Conservation (phyloP, 108 stramenopile genomes). For the Skeletonema tropicum region DNA sequence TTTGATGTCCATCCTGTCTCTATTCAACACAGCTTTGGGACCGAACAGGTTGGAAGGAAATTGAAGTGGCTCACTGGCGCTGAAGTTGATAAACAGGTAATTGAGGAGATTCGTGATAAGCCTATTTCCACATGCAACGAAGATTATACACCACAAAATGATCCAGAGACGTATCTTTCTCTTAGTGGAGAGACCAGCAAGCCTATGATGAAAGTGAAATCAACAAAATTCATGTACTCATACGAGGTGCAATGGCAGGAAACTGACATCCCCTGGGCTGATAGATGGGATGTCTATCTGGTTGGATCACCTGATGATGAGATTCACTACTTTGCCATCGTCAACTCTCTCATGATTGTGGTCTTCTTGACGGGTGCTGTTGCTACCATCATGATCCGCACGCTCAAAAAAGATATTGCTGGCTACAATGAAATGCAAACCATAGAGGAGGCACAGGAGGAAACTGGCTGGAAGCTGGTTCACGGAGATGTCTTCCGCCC, state of each 20-base stretch:
- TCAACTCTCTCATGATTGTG: constrained; percentile 98
- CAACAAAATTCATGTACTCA: constrained; percentile 73
- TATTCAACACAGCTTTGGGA: constrained; percentile 69
- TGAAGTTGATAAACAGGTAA: not conserved
- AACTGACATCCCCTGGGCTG: constrained; percentile 89
- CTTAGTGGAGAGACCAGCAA: constrained; percentile 38
- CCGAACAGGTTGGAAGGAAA: constrained; percentile 21
- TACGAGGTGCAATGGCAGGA: constrained; percentile 94
- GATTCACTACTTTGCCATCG: constrained; percentile 99
- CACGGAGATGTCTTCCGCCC: constrained; percentile 98
- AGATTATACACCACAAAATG: constrained; percentile 41
- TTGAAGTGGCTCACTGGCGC: not conserved
- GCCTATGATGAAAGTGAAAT: constrained; percentile 33
- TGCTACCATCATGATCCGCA: constrained; percentile 95
- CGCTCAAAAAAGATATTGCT: constrained; percentile 95
- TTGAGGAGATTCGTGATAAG: not conserved
- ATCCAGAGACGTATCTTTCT: constrained; percentile 52
- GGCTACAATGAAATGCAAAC: constrained; percentile 94
- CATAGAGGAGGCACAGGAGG: constrained; percentile 91
- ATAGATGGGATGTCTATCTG: constrained; percentile 99
- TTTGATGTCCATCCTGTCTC: constrained; percentile 94
- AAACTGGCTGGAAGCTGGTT: constrained; percentile 98
- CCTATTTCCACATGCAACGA: constrained; percentile 32
- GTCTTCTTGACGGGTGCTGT: constrained; percentile 97
- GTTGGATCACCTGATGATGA: constrained; percentile 93